phyloP scores from a whole-genome alignment of 441 rosid species.

The Erodium texanum region DNA sequence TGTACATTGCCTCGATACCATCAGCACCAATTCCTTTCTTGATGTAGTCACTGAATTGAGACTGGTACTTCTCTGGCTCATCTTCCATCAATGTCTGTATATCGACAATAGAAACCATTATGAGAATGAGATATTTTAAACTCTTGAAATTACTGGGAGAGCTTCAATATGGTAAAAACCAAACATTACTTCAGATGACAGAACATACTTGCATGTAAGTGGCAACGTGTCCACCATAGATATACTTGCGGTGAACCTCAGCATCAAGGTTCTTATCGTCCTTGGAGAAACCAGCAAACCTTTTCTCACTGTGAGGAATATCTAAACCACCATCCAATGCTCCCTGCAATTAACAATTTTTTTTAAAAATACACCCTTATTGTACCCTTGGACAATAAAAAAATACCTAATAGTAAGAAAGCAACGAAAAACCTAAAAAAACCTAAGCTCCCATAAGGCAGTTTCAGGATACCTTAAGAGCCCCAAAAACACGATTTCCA shows the following conservation, averaged over 20 bases:
- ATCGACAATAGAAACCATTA: background rate
- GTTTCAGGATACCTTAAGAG: constrained; percentile 50
- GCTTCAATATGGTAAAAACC: background rate
- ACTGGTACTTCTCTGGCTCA: constrained; percentile 79
- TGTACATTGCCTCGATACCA: constrained; percentile 50
- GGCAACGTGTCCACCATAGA: constrained; percentile 73
- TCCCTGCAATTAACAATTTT: constrained; percentile 40
- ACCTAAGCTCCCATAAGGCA: background rate
- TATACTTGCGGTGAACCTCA: constrained; percentile 67
- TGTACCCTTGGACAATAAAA: no score
- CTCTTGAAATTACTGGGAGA: background rate
- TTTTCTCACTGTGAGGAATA: constrained; percentile 89
- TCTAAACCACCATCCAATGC: constrained; percentile 89
- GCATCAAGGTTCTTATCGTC: constrained; percentile 70
- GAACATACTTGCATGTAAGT: constrained; percentile 56
- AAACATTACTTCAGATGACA: background rate
- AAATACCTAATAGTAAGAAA: no score
- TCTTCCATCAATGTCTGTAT: constrained; percentile 56
- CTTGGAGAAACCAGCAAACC: constrained; percentile 77
- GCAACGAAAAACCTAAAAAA: background rate
- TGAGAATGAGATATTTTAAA: background rate
- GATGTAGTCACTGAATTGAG: constrained; percentile 61
- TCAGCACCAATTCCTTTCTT: constrained; percentile 76
- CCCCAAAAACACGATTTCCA: constrained; percentile 74
- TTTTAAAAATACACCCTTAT: no score